A percentile compares a stretch with the other conserved stretches of the same genome.
Evolutionary conservation across 2,329 filamentous ascomycete genomes (phyloP).

Genomic region (Davidsoniella neocaledoniae): DNA sequence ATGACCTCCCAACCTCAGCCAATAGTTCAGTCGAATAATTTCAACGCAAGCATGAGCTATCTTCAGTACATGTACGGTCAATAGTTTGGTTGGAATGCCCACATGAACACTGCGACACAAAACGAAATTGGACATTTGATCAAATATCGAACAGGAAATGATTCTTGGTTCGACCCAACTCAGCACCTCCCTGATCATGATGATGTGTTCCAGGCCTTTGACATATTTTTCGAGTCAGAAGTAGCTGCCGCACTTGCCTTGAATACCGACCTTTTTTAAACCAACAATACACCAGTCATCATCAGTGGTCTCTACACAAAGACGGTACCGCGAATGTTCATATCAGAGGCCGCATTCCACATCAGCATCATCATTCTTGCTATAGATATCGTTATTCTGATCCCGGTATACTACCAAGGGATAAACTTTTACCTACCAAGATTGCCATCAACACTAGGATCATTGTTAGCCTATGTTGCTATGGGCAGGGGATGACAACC

Average conservation of each 20-base stretch:
- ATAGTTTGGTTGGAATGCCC: not conserved
- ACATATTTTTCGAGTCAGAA: constrained; percentile 1
- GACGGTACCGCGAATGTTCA: constrained; percentile 28
- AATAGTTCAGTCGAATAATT: not conserved
- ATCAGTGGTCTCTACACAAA: constrained; percentile 13
- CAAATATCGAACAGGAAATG: not conserved
- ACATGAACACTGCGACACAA: not conserved
- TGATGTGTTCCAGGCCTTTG: not conserved
- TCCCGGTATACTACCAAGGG: constrained; percentile 25
- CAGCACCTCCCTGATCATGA: not conserved
- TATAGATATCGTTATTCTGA: constrained; percentile 26
- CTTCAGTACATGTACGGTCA: not conserved
- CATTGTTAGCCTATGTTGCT: constrained; percentile 29
- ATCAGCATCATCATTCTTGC: constrained; percentile 27
- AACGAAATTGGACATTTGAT: constrained; percentile 3
- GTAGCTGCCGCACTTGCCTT: not conserved
- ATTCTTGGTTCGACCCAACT: not conserved
- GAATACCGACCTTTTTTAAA: constrained; percentile 20
- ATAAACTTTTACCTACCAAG: constrained; percentile 29
- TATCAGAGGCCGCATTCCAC: constrained; percentile 28
- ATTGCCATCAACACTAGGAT: constrained; percentile 34
- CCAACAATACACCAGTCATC: not conserved
- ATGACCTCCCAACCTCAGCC: not conserved
- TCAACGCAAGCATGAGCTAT: not conserved
- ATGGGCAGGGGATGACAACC: constrained; percentile 25